Evolutionary conservation across 768 basidiomycete species (phyloP), one percentile per base, ranked within the genome.

Genomic region (Mrakia frigida): DNA sequence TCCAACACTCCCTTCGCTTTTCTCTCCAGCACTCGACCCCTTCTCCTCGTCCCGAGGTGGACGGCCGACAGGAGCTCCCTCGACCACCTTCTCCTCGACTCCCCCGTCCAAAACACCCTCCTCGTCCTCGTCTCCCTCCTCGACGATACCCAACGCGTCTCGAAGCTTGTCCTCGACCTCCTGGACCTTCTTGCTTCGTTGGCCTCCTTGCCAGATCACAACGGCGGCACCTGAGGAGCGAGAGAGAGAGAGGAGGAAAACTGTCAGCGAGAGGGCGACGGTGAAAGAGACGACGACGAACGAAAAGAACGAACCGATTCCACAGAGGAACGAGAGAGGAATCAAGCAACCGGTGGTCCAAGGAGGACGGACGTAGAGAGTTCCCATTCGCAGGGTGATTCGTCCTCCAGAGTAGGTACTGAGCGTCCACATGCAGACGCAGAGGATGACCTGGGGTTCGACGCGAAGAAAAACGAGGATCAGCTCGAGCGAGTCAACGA

Each of bases 401-500:
- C 60, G 59, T 18, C 35, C 41, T 41, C 52, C 53, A 63, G 35
- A 50, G 31, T 63, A 41, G 56, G 59, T 76, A 79, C 82, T 88
- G 80, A 93, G 80, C 11, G 89, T 87, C 92, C 92, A 93, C 91
- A 93, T 92, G 63, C 87, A 88, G 14, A 87, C 90, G 80, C 91
- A 91, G 10, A 92, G 84, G 28, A 90, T 86, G 67, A 87, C 85
- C 87, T 90, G 77, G 3, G n/a, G 6, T n/a, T 21, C 1, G 16
- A 93, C 93, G 76, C 91, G 31, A 59, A 43, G 71, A 33, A 43
- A 25, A 46, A 39, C 41, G 60, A 33, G 18, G n/a, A 60, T 75
- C 74, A 74, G 76, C 72, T 43, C 31, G 28, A 6, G n/a, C 56
- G 59, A 35, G n/a, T n/a, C n/a, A 16, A 31, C 9, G 10, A 67